phyloP scores from a whole-genome alignment of 352 stramenopile genomes.

The Pythium vanterpoolii region DNA sequence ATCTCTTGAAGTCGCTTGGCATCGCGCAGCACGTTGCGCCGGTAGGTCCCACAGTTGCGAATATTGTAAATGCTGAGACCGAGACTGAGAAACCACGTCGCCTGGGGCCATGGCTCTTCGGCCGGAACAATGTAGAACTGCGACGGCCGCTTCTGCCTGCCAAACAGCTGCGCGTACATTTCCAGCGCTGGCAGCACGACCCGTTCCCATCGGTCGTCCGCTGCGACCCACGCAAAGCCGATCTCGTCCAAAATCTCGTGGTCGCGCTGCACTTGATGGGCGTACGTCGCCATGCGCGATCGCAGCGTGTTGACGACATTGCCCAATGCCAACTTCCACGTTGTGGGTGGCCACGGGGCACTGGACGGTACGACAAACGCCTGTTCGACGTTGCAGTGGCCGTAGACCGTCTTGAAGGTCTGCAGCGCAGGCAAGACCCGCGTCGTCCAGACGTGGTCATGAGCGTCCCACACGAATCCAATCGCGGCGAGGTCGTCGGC shows the following conservation, averaged over 20 bases:
- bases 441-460: conserved; percentile 16
- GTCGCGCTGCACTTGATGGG: conserved; percentile 14
- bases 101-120: conserved; percentile 32
- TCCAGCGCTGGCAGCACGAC: conserved; percentile 16
- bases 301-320: conserved; percentile 4
- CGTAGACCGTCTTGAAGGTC: conserved; percentile 15
- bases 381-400: conserved; percentile 17
- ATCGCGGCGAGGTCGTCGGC: conserved; percentile 15
- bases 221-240: conserved; percentile 21
- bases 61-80: conserved; percentile 26
- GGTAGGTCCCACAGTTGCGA: conserved; percentile 22
- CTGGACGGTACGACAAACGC: conserved; percentile 19
- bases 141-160: background rate
- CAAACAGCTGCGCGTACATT: conserved; percentile 1
- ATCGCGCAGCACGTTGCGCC: conserved; percentile 44
- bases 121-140: conserved; percentile 41
- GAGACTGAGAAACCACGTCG: conserved; percentile 29
- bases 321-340: conserved; percentile 10
- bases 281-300: conserved; percentile 1
- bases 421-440: conserved; percentile 12
- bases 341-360: conserved; percentile 15
- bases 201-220: conserved; percentile 17
- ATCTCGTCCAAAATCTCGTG: conserved; percentile 19
- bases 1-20: conserved; percentile 35
- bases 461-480: conserved; percentile 21